Evolutionary conservation across 306 rosid species (phyloP), one percentile per base, ranked within the genome.

Genomic region (Lathyrus aphaca): DNA sequence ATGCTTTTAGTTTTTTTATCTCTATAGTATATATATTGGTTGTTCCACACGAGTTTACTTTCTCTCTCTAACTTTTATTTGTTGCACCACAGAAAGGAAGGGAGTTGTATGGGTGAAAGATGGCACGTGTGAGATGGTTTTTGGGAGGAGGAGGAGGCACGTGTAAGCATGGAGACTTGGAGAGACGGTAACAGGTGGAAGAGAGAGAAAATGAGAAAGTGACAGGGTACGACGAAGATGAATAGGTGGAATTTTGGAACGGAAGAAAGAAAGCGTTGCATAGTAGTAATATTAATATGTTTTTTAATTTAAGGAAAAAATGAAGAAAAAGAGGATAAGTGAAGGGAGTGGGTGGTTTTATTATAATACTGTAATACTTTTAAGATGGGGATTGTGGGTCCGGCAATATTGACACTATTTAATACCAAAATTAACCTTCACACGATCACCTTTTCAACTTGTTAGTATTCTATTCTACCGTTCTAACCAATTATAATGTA

Each of bases 171-270:
- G 71, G 57, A 6, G 40, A 86, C 91, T 67, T 86, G 90, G 7
- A 30, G 65, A 39, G 45, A 0, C 39, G 83, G 97, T 91, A 69
- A 68, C 78, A 66, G 68, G 96, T 71, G 42, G 66, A 15, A 30
- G 74, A 64, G 84, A 73, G 59, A 73, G 53, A 56, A 17, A n/a
- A n/a, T n/a, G 6, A 68, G 81, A 49, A 63, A 46, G 84, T 69
- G 91, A 87, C 88, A 86, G 78, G 37, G 96, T 89, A 82, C 96
- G 96, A 88, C 86, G 86, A 64, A 74, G 87, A 69, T 83, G 90
- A 35, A 35, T 35, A 35, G 76, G 89, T 40, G 58, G 44, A 35
- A 6, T 40, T 44, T n/a, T 49, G 56, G 27, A 49, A 7, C 8
- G 15, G 5, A 40, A 12, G 66, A 58, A 56, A 61, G 58, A 51